These are phyloP conservation scores for Acacia crassicarpa DNA, from an alignment of 306 rosid genomes.

Conservation along the genomic window DNA sequence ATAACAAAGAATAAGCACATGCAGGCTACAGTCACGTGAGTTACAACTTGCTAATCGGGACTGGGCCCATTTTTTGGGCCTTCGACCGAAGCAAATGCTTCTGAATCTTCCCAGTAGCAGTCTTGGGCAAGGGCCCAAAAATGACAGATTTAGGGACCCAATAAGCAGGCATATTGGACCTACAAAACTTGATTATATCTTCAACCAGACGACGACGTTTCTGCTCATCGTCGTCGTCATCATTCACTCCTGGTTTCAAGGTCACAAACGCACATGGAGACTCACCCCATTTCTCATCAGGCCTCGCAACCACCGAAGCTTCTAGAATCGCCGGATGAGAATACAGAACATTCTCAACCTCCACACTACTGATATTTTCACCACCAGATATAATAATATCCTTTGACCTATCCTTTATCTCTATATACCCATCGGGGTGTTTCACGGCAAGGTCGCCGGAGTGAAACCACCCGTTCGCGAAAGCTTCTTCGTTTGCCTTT, in stretches of 20 bases:
- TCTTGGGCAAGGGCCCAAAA: constrained; percentile 71
- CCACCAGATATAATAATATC: constrained; percentile 95
- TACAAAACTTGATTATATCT: constrained; percentile 77
- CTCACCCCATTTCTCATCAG: constrained; percentile 91
- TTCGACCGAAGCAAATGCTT: constrained; percentile 80
- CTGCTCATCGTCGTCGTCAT: constrained; percentile 28
- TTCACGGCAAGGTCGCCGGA: constrained; percentile 88
- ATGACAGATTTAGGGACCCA: constrained; percentile 80
- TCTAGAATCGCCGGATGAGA: constrained; percentile 70
- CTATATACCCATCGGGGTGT: constrained; percentile 87
- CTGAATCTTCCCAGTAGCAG: constrained; percentile 79
- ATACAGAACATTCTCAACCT: constrained; percentile 73
- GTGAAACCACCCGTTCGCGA: constrained; percentile 90
- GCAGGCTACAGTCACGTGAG: not conserved
- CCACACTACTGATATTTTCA: constrained; percentile 92
- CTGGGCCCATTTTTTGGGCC: constrained; percentile 73
- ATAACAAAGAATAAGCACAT: no score
- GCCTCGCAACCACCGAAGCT: constrained; percentile 84
- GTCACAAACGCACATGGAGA: constrained; percentile 91
- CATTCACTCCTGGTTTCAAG: constrained; percentile 53
- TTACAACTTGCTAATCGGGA: constrained; percentile 40
- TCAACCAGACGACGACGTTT: constrained; percentile 34
- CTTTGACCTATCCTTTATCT: constrained; percentile 92
- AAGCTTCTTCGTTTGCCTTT: constrained; percentile 66
- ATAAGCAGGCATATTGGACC: constrained; percentile 77